Conservation (phyloP, 2,329 filamentous ascomycete genomes). For the Fusarium bactridioides region DNA sequence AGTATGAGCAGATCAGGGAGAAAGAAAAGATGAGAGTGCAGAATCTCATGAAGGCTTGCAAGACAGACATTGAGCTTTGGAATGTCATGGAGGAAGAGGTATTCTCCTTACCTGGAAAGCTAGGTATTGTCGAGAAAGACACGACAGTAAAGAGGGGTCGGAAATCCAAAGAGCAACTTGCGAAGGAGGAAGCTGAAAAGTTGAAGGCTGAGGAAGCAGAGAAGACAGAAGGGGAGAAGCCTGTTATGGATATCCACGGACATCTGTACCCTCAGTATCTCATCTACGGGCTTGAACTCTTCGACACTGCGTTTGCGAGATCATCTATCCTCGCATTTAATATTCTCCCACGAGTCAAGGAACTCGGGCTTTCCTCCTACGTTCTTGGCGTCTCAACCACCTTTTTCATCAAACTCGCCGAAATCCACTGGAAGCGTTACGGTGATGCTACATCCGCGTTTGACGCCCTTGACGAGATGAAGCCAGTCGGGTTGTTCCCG, state of each 20-base stretch:
- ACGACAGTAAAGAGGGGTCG: background rate
- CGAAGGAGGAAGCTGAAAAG: conserved; percentile 6
- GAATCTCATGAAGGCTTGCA: conserved; percentile 59
- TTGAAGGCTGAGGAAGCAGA: background rate
- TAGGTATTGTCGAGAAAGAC: conserved; percentile 58
- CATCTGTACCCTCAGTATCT: conserved; percentile 71
- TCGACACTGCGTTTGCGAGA: conserved; percentile 64
- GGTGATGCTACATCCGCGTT: conserved; percentile 65
- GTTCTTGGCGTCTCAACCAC: conserved; percentile 74
- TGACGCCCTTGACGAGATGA: conserved; percentile 71
- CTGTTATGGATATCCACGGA: conserved; percentile 65
- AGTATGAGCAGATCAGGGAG: conserved; percentile 49
- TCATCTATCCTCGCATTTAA: conserved; percentile 67
- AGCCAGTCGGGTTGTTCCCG: conserved; percentile 65
- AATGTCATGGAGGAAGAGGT: conserved; percentile 71
- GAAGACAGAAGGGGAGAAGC: conserved; percentile 28
- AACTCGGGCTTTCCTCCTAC: conserved; percentile 73
- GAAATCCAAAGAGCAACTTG: conserved; percentile 24
- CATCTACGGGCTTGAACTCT: conserved; percentile 61
- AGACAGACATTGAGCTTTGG: conserved; percentile 73
- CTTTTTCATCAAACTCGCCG: conserved; percentile 73
- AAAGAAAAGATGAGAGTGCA: conserved; percentile 63
- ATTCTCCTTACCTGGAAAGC: conserved; percentile 64
- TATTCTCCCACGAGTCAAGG: conserved; percentile 72
- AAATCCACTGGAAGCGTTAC: conserved; percentile 67